These are phyloP conservation scores for Aspergillus aculeatinus DNA, from an alignment of 2,329 filamentous ascomycete species.

Conservation along the genomic window DNA sequence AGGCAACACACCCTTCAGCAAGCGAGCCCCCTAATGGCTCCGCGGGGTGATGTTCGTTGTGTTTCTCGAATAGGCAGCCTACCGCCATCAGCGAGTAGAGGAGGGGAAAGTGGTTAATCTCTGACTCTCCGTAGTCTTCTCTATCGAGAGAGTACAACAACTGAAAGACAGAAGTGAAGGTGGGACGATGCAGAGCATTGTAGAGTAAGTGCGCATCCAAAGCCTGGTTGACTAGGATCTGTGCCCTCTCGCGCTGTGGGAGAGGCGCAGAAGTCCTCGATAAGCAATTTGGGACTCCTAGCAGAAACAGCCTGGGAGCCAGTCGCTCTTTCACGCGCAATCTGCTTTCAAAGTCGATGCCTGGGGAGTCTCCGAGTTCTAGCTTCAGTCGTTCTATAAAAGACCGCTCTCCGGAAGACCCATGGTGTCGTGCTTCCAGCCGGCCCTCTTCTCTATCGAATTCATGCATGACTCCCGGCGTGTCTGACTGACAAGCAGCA, in stretches of 20 bases:
- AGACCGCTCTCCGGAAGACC: slow-evolving; percentile 4
- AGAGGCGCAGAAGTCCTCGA: not conserved
- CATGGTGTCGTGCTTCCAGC: slow-evolving; percentile 3
- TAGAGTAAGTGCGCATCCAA: slow-evolving; percentile 12
- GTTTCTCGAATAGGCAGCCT: slow-evolving; percentile 6
- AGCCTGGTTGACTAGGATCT: slow-evolving; percentile 7
- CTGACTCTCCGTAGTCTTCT: slow-evolving; percentile 7
- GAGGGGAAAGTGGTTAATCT: slow-evolving; percentile 7
- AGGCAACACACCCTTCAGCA: not conserved
- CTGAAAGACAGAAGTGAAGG: slow-evolving; percentile 8
- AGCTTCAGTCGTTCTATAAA: slow-evolving; percentile 11
- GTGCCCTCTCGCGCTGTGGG: slow-evolving; percentile 1
- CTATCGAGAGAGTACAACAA: slow-evolving; percentile 11
- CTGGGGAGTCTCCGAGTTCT: slow-evolving; percentile 8
- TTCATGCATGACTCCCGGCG: too few species aligned
- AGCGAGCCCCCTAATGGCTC: not conserved
- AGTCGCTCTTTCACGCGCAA: slow-evolving; percentile 5
- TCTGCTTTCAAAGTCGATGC: slow-evolving; percentile 5
- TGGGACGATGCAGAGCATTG: slow-evolving; percentile 10
- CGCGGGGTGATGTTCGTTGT: not conserved
- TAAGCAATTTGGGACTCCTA: not conserved
- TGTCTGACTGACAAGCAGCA: not conserved
- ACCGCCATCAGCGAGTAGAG: slow-evolving; percentile 13
- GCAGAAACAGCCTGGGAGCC: not conserved
- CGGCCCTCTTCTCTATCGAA: not conserved